Conservation (phyloP, 306 rosid species). For the Trifolium dubium region DNA sequence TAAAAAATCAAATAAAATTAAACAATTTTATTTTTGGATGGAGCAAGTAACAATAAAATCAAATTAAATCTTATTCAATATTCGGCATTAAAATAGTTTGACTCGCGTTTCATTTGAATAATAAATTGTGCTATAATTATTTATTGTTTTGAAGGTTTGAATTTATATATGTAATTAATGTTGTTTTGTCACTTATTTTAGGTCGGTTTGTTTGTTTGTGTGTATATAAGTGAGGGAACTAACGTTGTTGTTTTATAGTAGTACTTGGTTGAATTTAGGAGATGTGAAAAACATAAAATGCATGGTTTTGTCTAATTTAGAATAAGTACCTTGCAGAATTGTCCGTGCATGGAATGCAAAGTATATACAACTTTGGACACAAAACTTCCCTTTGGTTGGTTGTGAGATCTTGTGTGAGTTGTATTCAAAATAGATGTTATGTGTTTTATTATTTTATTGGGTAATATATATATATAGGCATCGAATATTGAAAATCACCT, state of each 20-base stretch:
- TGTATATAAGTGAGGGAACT: neutral
- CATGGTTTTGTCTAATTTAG: conserved; percentile 13
- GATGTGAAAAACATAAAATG: neutral
- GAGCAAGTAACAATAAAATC: neutral
- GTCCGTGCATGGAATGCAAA: neutral
- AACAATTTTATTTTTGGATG: too few relatives aligned
- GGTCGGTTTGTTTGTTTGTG: conserved; percentile 7
- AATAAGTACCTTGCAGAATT: neutral
- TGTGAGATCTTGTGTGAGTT: neutral
- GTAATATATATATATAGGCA: neutral
- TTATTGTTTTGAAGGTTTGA: neutral
- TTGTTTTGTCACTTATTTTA: neutral
- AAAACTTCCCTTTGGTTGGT: neutral
- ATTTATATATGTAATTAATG: neutral
- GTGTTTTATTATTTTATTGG: conserved; percentile 7
- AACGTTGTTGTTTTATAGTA: conserved; percentile 1
- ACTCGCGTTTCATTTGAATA: neutral
- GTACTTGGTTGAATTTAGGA: neutral
- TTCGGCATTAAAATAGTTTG: conserved; percentile 7
- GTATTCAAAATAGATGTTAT: conserved; percentile 2
- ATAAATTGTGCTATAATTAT: conserved; percentile 20
- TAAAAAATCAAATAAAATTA: too few relatives aligned
- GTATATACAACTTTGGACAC: neutral
- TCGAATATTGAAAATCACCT: neutral
- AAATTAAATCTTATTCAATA: conserved; percentile 7